Conservation (phyloP, 169 alveolate species). For the Eimeria maxima region DNA sequence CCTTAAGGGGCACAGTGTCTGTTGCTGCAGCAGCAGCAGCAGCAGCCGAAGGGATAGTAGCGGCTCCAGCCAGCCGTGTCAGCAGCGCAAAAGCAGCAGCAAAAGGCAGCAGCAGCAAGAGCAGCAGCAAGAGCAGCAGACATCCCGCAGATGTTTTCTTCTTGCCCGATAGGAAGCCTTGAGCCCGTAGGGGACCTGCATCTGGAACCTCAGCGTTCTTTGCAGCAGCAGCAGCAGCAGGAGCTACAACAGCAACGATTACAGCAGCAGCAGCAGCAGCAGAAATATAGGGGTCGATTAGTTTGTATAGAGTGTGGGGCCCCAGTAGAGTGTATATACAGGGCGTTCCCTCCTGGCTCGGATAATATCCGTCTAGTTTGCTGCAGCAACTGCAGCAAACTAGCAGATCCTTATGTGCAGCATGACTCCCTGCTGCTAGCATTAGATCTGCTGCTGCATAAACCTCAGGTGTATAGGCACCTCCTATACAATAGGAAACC, state of each 20-base stretch:
- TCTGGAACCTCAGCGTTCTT: not conserved
- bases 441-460: constrained; percentile 38
- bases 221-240: constrained; percentile 33
- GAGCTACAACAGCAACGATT: not conserved
- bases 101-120: not conserved
- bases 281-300: not conserved
- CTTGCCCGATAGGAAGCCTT: not conserved
- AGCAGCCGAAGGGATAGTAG: too few relatives aligned
- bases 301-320: constrained; percentile 80
- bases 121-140: not conserved
- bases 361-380: constrained; percentile 67
- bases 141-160: constrained; percentile 1
- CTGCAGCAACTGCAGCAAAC: constrained; percentile 72
- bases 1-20: not conserved
- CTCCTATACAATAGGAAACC: constrained; percentile 75
- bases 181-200: constrained; percentile 10
- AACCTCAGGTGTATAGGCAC: constrained; percentile 77
- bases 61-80: too few relatives aligned
- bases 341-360: constrained; percentile 44
- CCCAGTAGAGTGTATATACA: constrained; percentile 65
- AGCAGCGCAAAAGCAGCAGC: too few relatives aligned
- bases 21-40: constrained; percentile 19
- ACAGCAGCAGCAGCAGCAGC: constrained; percentile 41
- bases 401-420: constrained; percentile 76
- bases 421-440: constrained; percentile 69